Conservation (phyloP, 2,329 filamentous ascomycete genomes). For the Beauveria sp. region DNA sequence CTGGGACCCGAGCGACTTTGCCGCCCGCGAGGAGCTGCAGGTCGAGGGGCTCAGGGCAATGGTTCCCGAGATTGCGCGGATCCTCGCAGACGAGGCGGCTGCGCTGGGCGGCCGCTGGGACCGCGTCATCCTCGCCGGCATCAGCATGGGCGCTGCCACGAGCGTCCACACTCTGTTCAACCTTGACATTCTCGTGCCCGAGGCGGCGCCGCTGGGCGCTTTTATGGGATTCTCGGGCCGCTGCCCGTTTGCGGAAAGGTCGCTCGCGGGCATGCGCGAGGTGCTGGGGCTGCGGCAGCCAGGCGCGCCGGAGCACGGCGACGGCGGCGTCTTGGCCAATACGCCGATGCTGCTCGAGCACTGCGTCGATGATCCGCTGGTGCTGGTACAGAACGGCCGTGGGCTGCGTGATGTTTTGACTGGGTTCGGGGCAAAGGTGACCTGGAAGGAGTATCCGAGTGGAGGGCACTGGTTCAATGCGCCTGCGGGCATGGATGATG, state of each 20-base stretch:
- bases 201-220: slow-evolving; percentile 18
- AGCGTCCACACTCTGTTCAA: slow-evolving; percentile 30
- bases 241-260: slow-evolving; percentile 26
- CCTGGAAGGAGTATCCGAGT: slow-evolving; percentile 33
- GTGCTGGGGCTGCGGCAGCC: slow-evolving; percentile 21
- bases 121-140: slow-evolving; percentile 35
- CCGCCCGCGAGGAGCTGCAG: slow-evolving; percentile 36
- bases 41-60: slow-evolving; percentile 31
- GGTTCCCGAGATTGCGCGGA: slow-evolving; percentile 22
- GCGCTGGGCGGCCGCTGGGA: slow-evolving; percentile 29
- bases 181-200: slow-evolving; percentile 18
- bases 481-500: slow-evolving; percentile 35
- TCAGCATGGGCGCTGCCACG: slow-evolving; percentile 39
- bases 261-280: slow-evolving; percentile 24
- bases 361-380: slow-evolving; percentile 35
- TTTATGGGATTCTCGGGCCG: slow-evolving; percentile 32
- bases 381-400: slow-evolving; percentile 30
- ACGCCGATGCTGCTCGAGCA: slow-evolving; percentile 40
- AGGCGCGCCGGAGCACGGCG: slow-evolving; percentile 16
- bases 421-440: slow-evolving; percentile 30
- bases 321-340: slow-evolving; percentile 22
- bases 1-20: slow-evolving; percentile 33
- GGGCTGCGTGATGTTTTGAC: slow-evolving; percentile 26
- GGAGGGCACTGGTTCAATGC: slow-evolving; percentile 39
- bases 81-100: slow-evolving; percentile 29